Evolutionary conservation across 495 filamentous ascomycete genomes (phyloP).

Genomic region (Daldinia childiae): DNA sequence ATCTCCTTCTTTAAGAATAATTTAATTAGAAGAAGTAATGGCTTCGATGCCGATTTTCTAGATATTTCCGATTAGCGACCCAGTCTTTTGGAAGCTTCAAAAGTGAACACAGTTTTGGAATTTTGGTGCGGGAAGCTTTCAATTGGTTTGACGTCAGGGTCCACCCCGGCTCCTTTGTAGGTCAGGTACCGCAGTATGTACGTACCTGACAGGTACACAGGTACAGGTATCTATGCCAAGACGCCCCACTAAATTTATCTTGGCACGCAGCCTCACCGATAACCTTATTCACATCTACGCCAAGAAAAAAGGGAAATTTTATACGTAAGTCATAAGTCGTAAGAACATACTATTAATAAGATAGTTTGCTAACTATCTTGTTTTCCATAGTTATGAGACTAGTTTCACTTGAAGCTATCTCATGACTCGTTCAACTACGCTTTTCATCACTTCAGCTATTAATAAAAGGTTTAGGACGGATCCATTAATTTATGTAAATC

Average conservation of each 20-base stretch:
- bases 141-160: slow-evolving; percentile 42
- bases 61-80: slow-evolving; percentile 8
- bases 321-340: not conserved
- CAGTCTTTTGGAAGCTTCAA: slow-evolving; percentile 26
- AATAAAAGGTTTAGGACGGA: too few species aligned
- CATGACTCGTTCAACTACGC: too few species aligned
- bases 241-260: slow-evolving; percentile 22
- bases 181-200: not conserved
- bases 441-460: too few species aligned
- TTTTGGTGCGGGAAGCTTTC: slow-evolving; percentile 38
- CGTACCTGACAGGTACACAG: not conserved
- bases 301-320: not conserved
- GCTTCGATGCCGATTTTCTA: slow-evolving; percentile 4
- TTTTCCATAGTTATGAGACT: too few species aligned
- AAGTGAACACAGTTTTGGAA: slow-evolving; percentile 47
- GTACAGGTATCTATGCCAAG: slow-evolving; percentile 17
- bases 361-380: too few species aligned
- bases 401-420: too few species aligned
- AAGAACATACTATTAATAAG: not conserved
- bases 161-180: slow-evolving; percentile 8
- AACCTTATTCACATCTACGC: slow-evolving; percentile 24
- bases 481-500: too few species aligned
- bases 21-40: slow-evolving; percentile 8
- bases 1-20: not conserved
- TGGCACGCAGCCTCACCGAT: slow-evolving; percentile 19